Base-by-base conservation (phyloP, 768 basidiomycete species). In the Plicaturopsis crispa region DNA sequence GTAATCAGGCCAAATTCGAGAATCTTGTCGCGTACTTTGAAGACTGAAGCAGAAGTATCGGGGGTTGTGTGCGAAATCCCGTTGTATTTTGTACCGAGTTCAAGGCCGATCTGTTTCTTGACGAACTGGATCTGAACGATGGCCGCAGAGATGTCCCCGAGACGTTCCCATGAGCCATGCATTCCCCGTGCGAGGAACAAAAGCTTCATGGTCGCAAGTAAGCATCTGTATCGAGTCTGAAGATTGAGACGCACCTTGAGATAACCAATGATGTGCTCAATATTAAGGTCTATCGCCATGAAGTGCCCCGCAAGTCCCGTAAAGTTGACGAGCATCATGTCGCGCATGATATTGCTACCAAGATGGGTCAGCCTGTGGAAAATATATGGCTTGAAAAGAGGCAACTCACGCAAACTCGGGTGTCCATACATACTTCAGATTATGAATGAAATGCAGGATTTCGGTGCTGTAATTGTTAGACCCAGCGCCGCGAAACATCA, bases 391-490 rank as follows among this genome's bases (percentile, higher is more conserved):
- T 11, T 11, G 5, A 5, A 38, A 12, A 1, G 4, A 20, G 1
- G 19, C 7, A n/a, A 38, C 41, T 16, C 22, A 49, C 37, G 35
- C 43, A 39, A 50, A 51, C 8, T 40, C 10, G 0, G 43, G 35
- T 1, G 38, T 51, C 50, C 50, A 52, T 0, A 52, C 11, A 0
- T 28, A n/a, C 5, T 44, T 52, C 5, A 53, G 6, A 18, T 48
- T 44, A 31, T 21, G 42, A 1, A 56, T 33, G 17, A 60, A 41
- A 35, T 61, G 49, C 0, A 60, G 43, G 6, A 63, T 49, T 24
- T 64, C 56, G 0, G 48, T 55, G 4, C 45, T 49, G 21, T 64
- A 64, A 31, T 62, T 64, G 8, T 56, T 58, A 0, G 53, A 56
- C 0, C 60, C 59, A 0, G 50, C 52, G 3, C 57, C 61, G 3